Base-by-base conservation (phyloP, 805 yeast genomes). In the Teunomyces funiuensis region DNA sequence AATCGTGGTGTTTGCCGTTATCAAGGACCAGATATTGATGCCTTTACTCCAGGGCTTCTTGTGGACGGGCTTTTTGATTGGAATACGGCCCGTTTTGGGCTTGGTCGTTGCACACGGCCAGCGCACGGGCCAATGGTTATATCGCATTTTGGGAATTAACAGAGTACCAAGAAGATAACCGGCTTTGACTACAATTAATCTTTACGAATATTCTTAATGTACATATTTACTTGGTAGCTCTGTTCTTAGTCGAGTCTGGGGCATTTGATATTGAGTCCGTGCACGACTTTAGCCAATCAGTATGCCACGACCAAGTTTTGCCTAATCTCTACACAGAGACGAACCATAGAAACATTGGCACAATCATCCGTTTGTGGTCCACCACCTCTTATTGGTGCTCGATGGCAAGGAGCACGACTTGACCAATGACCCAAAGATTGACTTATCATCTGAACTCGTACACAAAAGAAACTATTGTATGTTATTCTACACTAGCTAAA, bases 11-110 rank as follows among this genome's bases (percentile, higher is more conserved):
- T 74, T 73, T 50, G 81, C 80, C 1, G 57, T 79, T 2, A 30
- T 76, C 8, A 71, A 73, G 46, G 82, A 78, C 52, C 76, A 77
- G 38, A 47, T 79, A 3, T 7, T 79, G 16, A 69, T 78, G 73
- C 83, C 84, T 3, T 60, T 79, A 19, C 15, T 79, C 13, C 83
- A 77, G 49, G 81, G 82, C 14, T 61, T 76, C 31, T 27, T 71
- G 13, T 77, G 73, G 71, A 54, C 76, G 2, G 67, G 71, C 2
- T 44, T 68, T 2, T 51, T 76, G 15, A 55, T 77, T 1, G 43
- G 62, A 7, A 44, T 65, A 15, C 54, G 58, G 38, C 80, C 80
- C 1, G 39, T 68, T 36, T 43, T 72, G 42, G 36, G 46, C 3
- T 42, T 44, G 15, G 45, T 62, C 6, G 58, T 57, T 4, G 33